A percentile compares a stretch with the other conserved stretches of the same genome.
These are phyloP conservation scores for Calocera cornea DNA, from an alignment of 768 basidiomycete genomes.

Conservation along the genomic window DNA sequence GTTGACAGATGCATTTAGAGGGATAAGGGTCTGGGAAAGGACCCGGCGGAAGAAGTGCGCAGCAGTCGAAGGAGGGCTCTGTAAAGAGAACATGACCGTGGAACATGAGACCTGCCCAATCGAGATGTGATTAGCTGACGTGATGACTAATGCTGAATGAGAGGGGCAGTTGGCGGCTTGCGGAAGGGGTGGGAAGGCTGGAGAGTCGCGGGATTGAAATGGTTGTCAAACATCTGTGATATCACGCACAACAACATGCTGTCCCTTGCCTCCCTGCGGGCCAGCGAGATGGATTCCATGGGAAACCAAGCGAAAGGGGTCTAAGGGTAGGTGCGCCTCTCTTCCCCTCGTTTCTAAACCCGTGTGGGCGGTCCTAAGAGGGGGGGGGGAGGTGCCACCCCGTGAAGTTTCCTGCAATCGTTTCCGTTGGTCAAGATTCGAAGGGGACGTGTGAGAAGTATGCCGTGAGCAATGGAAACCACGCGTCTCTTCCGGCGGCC, in stretches of 20 bases:
- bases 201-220: not conserved
- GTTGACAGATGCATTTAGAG: not conserved
- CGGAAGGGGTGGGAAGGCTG: not conserved
- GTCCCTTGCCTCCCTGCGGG: too few species aligned
- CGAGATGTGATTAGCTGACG: conserved; percentile 1
- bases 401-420: not conserved
- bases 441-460: not conserved
- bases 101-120: not conserved
- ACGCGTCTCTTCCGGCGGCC: not conserved
- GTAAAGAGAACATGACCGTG: not conserved
- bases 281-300: not conserved
- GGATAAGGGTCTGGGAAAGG: not conserved
- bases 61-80: not conserved
- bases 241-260: not conserved
- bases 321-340: conserved; percentile 1
- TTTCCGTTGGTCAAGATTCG: conserved; percentile 5
- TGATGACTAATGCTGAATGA: not conserved
- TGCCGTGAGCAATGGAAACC: conserved; percentile 3
- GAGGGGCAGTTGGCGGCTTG: not conserved
- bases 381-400: not conserved
- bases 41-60: not conserved
- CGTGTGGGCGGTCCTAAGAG: not conserved
- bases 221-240: not conserved
- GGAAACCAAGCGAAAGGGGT: not conserved
- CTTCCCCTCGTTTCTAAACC: not conserved